phyloP scores from a whole-genome alignment of 2,329 filamentous ascomycete species.

The Aspergillus terreus region DNA sequence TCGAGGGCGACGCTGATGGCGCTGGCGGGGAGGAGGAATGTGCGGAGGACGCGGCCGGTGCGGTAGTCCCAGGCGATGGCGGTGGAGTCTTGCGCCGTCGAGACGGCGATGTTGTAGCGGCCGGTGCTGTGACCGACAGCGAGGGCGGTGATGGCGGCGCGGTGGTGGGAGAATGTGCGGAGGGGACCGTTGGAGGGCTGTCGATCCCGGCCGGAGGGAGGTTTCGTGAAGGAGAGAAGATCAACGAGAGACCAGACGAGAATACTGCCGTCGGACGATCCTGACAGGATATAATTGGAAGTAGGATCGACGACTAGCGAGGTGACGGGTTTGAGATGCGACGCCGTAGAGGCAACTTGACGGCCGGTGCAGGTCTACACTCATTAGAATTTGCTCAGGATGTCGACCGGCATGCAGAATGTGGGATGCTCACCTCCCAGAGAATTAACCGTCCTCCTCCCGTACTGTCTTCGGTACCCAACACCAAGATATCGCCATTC shows the following conservation, averaged over 20 bases:
- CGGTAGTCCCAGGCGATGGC: conserved; percentile 92
- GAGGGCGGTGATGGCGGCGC: conserved; percentile 49
- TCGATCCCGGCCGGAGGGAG: conserved; percentile 37
- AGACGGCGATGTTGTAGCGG: conserved; percentile 77
- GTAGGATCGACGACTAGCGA: conserved; percentile 68
- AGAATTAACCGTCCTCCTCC: conserved; percentile 75
- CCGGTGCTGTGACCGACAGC: conserved; percentile 63
- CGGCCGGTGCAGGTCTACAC: conserved; percentile 42
- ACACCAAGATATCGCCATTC: conserved; percentile 58
- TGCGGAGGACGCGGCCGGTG: conserved; percentile 71
- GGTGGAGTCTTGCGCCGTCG: conserved; percentile 79
- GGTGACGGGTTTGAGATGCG: conserved; percentile 56
- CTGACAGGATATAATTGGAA: conserved; percentile 48
- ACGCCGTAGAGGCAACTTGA: conserved; percentile 42
- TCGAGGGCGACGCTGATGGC: conserved; percentile 74
- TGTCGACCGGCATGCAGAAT: background rate
- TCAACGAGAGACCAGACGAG: conserved; percentile 84
- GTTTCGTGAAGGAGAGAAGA: conserved; percentile 61
- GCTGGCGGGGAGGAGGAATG: conserved; percentile 70
- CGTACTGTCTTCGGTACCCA: conserved; percentile 62
- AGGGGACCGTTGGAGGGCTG: conserved; percentile 61
- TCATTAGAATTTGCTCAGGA: conserved; percentile 6
- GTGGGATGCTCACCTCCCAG: conserved; percentile 68
- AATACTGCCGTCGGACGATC: conserved; percentile 70
- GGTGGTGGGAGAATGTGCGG: conserved; percentile 70